Evolutionary conservation across 257 asterid species (phyloP), one percentile per base, ranked within the genome.

Genomic region (Solanum peruvianum): DNA sequence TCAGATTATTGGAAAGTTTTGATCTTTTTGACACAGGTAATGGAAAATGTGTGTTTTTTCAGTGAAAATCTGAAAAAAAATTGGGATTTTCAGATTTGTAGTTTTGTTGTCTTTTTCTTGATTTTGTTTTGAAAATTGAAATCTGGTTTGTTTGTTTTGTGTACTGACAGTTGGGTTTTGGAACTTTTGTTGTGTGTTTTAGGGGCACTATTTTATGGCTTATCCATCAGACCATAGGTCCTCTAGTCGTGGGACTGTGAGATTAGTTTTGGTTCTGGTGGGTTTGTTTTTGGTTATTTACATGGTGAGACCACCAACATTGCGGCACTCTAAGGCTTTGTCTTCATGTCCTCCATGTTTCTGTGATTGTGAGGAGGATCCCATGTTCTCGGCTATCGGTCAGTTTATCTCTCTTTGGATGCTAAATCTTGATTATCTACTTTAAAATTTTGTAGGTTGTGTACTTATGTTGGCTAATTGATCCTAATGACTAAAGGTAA

Each of bases 301-400:
- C 62, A 31, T 87, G 20, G 69, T 87, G 37, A 86, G 78, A 44
- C 27, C 87, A 60, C 78, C 91, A 58, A 23, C 58, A 49, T 71
- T 64, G 72, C 41, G 85, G 83, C 77, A 66, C 21, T 84, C 64
- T 44, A 83, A 71, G 77, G 39, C 29, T 15, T 7, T 49, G 78
- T 71, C 31, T 86, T 91, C 93, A 80, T 91, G 93, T 72, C 91
- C 86, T 35, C 60, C 66, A 31, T 91, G 93, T 91, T 86, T 85
- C 76, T 91, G 93, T 86, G 88, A 91, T 62, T 91, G 93, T 21
- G 91, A 89, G 44, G 78, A 62, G 15, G 90, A 87, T 6, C 86
- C 88, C n/a, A 44, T 66, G 41, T 27, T 89, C 80, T 27, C 90
- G 33, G 86, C 90, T 52, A 39, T 91, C 2, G 86, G 88, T 91